Percentiles rank a stretch among this genome's conserved stretches.
Conservation (phyloP, 208 protist genomes). For the Leishmania turanica region DNA sequence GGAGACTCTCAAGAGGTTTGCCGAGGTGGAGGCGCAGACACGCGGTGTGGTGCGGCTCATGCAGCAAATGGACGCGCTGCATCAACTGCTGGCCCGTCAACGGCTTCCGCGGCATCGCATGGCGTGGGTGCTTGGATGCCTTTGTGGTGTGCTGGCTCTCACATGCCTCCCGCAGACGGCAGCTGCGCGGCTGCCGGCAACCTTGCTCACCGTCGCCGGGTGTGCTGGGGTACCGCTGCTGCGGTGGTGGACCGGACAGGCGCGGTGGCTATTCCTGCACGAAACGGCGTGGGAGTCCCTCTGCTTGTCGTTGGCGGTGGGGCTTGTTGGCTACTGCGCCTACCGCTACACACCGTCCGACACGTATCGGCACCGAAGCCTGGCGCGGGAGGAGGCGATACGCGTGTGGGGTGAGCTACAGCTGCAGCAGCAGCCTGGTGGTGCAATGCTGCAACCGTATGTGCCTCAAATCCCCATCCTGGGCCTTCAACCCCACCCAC, state of each 20-base stretch:
- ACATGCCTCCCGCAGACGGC: constrained; percentile 50
- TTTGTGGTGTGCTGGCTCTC: constrained; percentile 32
- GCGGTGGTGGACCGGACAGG: constrained; percentile 13
- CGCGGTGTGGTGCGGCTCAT: constrained; percentile 46
- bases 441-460: background rate
- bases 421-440: background rate
- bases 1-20: constrained; percentile 42
- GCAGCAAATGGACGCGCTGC: constrained; percentile 54
- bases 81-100: constrained; percentile 40
- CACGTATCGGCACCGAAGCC: constrained; percentile 19
- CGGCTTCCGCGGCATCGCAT: constrained; percentile 35
- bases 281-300: constrained; percentile 30
- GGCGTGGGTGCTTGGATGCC: constrained; percentile 15
- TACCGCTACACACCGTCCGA: constrained; percentile 31
- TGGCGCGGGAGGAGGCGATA: constrained; percentile 48
- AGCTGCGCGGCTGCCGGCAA: constrained; percentile 56
- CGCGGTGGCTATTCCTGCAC: constrained; percentile 8
- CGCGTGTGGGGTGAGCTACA: constrained; percentile 27
- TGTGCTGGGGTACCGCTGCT: constrained; percentile 42
- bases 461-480: background rate
- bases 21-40: constrained; percentile 51
- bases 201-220: constrained; percentile 34
- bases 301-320: constrained; percentile 24
- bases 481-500: background rate
- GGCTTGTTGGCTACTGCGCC: constrained; percentile 22